A percentile compares a stretch with the other conserved stretches of the same genome.
These are phyloP conservation scores for Candida bentonensis DNA, from an alignment of 805 yeast genomes.

Conservation along the genomic window DNA sequence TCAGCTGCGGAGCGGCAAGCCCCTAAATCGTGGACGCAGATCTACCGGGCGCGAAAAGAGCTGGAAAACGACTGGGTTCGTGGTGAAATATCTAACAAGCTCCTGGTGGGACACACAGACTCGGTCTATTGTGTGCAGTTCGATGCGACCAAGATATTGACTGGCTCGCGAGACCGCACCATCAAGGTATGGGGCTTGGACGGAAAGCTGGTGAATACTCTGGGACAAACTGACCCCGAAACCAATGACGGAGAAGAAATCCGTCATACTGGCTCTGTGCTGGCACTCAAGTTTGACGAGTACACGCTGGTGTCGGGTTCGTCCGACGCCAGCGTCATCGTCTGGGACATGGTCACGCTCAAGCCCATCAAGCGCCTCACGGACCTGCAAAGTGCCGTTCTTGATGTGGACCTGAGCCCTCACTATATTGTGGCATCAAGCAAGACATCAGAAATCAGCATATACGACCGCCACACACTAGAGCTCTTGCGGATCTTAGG, in stretches of 20 bases:
- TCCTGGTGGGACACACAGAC: neutral
- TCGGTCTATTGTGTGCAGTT: slow-evolving; percentile 1
- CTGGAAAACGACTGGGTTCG: neutral
- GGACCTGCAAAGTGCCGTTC: slow-evolving; percentile 90
- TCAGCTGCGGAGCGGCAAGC: neutral
- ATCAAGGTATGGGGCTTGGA: neutral
- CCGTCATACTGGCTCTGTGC: slow-evolving; percentile 9
- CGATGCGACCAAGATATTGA: neutral
- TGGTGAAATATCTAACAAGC: neutral
- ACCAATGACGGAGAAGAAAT: neutral
- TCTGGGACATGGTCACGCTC: slow-evolving; percentile 86
- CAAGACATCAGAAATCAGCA: neutral
- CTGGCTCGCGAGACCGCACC: neutral
- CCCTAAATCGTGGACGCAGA: neutral
- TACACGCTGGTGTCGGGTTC: slow-evolving; percentile 5
- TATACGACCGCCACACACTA: slow-evolving; percentile 11
- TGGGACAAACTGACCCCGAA: neutral
- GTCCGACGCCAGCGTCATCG: slow-evolving; percentile 6
- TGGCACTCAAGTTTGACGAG: slow-evolving; percentile 7
- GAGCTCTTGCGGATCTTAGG: slow-evolving; percentile 10
- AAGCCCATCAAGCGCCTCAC: slow-evolving; percentile 85
- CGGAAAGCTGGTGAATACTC: neutral
- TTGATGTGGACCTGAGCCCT: slow-evolving; percentile 83
- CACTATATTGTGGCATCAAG: neutral
- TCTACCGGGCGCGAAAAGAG: neutral